Base-by-base conservation (phyloP, 2,329 filamentous ascomycete species). In the Lachnellula occidentalis region DNA sequence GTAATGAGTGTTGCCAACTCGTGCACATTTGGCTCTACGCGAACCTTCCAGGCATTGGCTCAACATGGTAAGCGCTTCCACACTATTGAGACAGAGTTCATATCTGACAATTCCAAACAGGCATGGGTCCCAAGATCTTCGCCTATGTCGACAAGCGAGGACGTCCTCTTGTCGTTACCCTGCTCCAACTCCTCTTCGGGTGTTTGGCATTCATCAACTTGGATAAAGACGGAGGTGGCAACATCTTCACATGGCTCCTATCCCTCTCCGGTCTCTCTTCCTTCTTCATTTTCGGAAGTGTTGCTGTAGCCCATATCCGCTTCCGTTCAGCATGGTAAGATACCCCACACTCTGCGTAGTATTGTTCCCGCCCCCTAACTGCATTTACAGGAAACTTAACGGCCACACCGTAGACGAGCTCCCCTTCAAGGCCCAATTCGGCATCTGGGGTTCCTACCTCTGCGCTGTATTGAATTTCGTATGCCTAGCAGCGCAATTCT, bases 271-370 rank as follows among this genome's bases (percentile, higher is more conserved):
- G 81, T 51, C 76, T 87, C 1, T 78, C 79, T 12, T 77, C 81
- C 22, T 75, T 87, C 45, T 86, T 67, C 53, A 66, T 82, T 15
- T 87, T 83, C 83, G 81, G 76, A 21, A 82, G 78, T 45, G 85
- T 87, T 62, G 85, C 82, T 66, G 67, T 83, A 17, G 77, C 82
- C 2, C 86, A 88, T 63, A 86, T 88, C 65, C 82, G 85, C 19
- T 87, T 86, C 77, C 82, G 84, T 37, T 59, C 65, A 4, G 84
- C 82, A 0, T 87, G 83, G 83, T 39, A 39, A 39, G 1, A 31
- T 31, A 11, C 27, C 27, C 27, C 27, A 12, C 27, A 5, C 9
- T 11, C 27, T 4, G 4, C 9, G 3, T 11, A 12, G 12, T 12
- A 31, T 31, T 1, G 27, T 31, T 12, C 27, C 27, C 27, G 27